These are phyloP conservation scores for Volvox africanus DNA, from an alignment of 139 green algal species.

Conservation along the genomic window DNA sequence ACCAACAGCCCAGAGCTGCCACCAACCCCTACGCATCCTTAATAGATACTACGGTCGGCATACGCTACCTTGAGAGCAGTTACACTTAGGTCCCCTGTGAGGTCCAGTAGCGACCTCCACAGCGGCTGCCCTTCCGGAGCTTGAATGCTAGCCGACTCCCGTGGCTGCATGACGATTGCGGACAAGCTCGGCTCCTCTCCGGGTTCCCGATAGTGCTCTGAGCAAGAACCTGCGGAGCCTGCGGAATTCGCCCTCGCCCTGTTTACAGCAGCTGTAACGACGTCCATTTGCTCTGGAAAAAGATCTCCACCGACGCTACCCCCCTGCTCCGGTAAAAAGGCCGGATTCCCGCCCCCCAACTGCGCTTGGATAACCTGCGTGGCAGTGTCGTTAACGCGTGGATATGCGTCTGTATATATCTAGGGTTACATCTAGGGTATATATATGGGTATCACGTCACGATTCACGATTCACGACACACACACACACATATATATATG, in stretches of 20 bases:
- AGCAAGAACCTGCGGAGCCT: too few relatives aligned
- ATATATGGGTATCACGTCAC: too few relatives aligned
- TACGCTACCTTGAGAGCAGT: constrained; percentile 27
- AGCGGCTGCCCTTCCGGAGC: not conserved
- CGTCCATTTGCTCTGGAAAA: too few relatives aligned
- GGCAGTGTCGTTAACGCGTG: not conserved
- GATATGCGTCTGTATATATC: too few relatives aligned
- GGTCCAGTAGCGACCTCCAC: constrained; percentile 12
- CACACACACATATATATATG: too few relatives aligned
- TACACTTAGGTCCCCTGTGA: not conserved
- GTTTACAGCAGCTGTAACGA: too few relatives aligned
- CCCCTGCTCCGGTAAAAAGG: not conserved
- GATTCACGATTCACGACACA: too few relatives aligned
- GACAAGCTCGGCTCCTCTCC: not conserved
- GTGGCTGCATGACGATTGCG: not conserved
- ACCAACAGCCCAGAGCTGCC: too few relatives aligned
- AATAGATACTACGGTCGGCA: not conserved
- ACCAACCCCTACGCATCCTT: too few relatives aligned
- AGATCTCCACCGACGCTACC: not conserved
- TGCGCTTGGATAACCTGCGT: constrained; percentile 28
- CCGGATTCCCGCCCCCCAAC: not conserved
- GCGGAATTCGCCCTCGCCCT: too few relatives aligned
- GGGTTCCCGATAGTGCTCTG: not conserved
- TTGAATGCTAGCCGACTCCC: too few relatives aligned
- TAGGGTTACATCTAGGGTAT: too few relatives aligned